Evolutionary conservation across 371 early-diverging fungal genomes (phyloP).

Genomic region (Cokeromyces recurvatus): DNA sequence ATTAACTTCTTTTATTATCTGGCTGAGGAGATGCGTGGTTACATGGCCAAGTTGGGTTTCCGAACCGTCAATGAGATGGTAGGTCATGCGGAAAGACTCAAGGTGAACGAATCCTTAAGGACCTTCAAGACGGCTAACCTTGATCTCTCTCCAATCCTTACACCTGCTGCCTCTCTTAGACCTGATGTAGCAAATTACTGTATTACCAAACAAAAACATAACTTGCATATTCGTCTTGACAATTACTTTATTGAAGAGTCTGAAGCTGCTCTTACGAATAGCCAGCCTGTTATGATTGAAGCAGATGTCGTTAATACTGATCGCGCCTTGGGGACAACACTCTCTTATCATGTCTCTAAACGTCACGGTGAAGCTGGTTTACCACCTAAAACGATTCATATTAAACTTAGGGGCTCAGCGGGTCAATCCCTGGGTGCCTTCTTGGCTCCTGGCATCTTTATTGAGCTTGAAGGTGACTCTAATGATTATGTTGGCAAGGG

Average conservation of each 20-base stretch:
- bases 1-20: constrained; percentile 97
- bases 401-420: constrained; percentile 88
- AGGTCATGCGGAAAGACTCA: constrained; percentile 82
- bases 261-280: constrained; percentile 61
- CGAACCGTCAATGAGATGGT: constrained; percentile 93
- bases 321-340: constrained; percentile 88
- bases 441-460: constrained; percentile 84
- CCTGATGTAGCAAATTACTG: constrained; percentile 83
- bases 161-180: constrained; percentile 82
- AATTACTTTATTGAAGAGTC: constrained; percentile 79
- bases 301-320: constrained; percentile 89
- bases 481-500: constrained; percentile 99
- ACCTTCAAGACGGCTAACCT: constrained; percentile 84
- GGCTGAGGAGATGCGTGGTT: constrained; percentile 86
- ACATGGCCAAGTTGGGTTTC: constrained; percentile 94
- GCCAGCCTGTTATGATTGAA: constrained; percentile 56
- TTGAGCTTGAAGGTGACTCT: constrained; percentile 94
- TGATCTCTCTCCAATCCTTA: constrained; percentile 82
- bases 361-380: constrained; percentile 81
- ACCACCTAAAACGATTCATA: constrained; percentile 79
- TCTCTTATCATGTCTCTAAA: constrained; percentile 85
- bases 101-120: constrained; percentile 64
- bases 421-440: constrained; percentile 97
- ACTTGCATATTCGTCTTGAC: constrained; percentile 79
- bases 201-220: constrained; percentile 81